Evolutionary conservation across 2,329 filamentous ascomycete genomes (phyloP).

Genomic region (Aureobasidium sp.): DNA sequence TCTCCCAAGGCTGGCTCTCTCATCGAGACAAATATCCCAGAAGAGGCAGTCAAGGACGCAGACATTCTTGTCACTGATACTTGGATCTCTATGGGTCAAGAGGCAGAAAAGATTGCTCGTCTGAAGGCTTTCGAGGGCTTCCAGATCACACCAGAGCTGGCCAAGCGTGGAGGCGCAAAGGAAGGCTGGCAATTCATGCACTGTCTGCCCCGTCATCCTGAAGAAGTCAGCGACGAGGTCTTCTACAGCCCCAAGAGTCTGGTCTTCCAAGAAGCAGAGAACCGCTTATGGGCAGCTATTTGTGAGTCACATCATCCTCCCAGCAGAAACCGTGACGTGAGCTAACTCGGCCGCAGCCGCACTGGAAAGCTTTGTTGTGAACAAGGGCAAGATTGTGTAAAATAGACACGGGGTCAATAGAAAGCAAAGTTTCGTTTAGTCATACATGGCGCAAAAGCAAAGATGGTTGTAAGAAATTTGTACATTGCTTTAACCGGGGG

Average conservation of each 20-base stretch:
- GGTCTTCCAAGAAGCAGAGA: conserved; percentile 92
- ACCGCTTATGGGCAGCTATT: conserved; percentile 84
- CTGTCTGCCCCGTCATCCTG: conserved; percentile 82
- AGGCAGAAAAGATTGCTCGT: conserved; percentile 70
- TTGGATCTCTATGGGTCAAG: conserved; percentile 98
- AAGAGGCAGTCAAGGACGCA: conserved; percentile 76
- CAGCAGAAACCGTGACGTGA: neutral
- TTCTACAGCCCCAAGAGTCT: conserved; percentile 82
- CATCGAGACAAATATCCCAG: conserved; percentile 68
- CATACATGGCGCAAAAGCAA: conserved; percentile 11
- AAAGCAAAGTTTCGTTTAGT: conserved; percentile 13
- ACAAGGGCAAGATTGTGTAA: conserved; percentile 66
- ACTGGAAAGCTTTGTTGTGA: conserved; percentile 86
- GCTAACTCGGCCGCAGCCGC: conserved; percentile 47
- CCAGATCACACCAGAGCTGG: conserved; percentile 83
- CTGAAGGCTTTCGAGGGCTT: conserved; percentile 80
- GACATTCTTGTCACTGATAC: conserved; percentile 94
- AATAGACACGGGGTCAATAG: neutral
- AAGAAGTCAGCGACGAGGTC: conserved; percentile 91
- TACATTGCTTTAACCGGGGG: conserved; percentile 62
- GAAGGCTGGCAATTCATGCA: conserved; percentile 97
- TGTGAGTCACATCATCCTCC: conserved; percentile 43
- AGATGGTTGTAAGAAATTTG: conserved; percentile 4
- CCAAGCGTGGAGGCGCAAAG: conserved; percentile 77
- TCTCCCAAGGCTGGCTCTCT: conserved; percentile 58